Percentiles rank a stretch among this genome's conserved stretches.
These are phyloP conservation scores for Tulasnella sp. DNA, from an alignment of 768 basidiomycete species.

Conservation along the genomic window DNA sequence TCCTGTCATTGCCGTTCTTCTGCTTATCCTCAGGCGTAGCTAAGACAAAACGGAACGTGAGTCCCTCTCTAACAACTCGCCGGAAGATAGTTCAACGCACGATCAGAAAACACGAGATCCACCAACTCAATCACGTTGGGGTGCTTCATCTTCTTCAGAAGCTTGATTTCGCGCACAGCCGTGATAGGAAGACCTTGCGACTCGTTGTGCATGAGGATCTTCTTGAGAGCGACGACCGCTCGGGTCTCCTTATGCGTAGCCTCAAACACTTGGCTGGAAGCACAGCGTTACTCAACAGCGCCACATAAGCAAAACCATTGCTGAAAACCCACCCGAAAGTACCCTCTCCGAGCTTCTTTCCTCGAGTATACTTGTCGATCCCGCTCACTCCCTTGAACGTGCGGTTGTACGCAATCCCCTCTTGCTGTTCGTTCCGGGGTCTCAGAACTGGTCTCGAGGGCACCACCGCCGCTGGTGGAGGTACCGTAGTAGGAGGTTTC, in stretches of 20 bases:
- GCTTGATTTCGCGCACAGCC: conserved; percentile 92
- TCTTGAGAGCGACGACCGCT: conserved; percentile 72
- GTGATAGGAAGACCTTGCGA: conserved; percentile 97
- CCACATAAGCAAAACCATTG: no score
- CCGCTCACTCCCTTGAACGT: conserved; percentile 57
- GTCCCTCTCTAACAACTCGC: no score
- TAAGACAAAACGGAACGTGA: neutral
- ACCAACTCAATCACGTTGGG: conserved; percentile 74
- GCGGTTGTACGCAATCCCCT: conserved; percentile 47
- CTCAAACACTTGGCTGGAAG: conserved; percentile 89
- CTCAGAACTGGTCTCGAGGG: conserved; percentile 27
- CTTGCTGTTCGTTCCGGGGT: conserved; percentile 46
- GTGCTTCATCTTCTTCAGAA: conserved; percentile 81
- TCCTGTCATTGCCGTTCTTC: conserved; percentile 11
- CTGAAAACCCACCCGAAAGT: conserved; percentile 99
- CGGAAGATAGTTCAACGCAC: neutral
- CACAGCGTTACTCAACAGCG: no score
- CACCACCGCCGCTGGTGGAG: conserved; percentile 23
- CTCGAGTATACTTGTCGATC: conserved; percentile 65
- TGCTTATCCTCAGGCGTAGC: neutral
- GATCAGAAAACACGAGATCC: conserved; percentile 73
- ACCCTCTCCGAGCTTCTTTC: conserved; percentile 87
- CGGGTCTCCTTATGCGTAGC: conserved; percentile 55
- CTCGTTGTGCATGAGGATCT: conserved; percentile 93
- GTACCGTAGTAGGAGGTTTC: neutral